phyloP scores from a whole-genome alignment of 768 basidiomycete species.

The Multifurca ochricompacta region DNA sequence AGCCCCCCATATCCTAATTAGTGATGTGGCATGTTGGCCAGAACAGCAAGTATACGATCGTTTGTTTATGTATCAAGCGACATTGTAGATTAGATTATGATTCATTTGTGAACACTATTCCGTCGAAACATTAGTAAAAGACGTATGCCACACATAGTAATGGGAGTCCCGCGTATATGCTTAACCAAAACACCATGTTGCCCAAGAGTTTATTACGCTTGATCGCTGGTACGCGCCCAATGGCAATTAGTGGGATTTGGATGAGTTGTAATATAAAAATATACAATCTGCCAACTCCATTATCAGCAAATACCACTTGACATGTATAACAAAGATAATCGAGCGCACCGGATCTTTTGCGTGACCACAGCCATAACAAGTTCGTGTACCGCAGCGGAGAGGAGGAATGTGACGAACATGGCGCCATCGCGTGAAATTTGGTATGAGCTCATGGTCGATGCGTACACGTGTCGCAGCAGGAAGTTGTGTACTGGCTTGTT shows the following conservation, averaged over 20 bases:
- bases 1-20: too few species aligned
- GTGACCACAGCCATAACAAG: conserved; percentile 95
- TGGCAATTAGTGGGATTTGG: conserved; percentile 84
- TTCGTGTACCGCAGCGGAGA: conserved; percentile 88
- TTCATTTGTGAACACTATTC: not conserved
- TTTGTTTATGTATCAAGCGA: not conserved
- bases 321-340: not conserved
- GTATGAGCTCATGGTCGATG: conserved; percentile 74
- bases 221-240: conserved; percentile 70
- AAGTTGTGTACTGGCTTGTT: conserved; percentile 95
- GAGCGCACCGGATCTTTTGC: conserved; percentile 75
- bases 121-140: conserved; percentile 35
- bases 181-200: conserved; percentile 89
- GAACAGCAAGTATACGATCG: too few species aligned
- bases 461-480: conserved; percentile 92
- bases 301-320: not conserved
- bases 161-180: conserved; percentile 88
- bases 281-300: conserved; percentile 52
- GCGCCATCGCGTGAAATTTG: conserved; percentile 70
- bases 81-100: not conserved
- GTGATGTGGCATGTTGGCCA: too few species aligned
- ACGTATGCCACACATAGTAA: conserved; percentile 77
- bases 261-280: conserved; percentile 70
- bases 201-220: conserved; percentile 76
- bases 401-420: conserved; percentile 86